Evolutionary conservation across 106 monocot species (phyloP).

Genomic region (Dendrobium officinale): DNA sequence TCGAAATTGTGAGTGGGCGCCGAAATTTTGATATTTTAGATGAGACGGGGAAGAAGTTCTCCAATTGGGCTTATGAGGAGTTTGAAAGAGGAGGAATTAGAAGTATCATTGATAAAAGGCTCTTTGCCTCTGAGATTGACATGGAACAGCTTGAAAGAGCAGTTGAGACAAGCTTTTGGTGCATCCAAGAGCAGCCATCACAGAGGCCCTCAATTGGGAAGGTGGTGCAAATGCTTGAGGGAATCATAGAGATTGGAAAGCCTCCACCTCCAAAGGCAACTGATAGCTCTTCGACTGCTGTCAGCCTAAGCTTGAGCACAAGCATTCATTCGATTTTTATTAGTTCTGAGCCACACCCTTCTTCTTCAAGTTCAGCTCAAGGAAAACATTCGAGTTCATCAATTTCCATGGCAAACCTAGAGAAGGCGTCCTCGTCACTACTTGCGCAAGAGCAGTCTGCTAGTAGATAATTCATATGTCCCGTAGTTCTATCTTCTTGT

Average conservation of each 20-base stretch:
- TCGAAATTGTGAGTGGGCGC: slow-evolving; percentile 71
- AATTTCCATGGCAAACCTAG: background rate
- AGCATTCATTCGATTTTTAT: slow-evolving; percentile 14
- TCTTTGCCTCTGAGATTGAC: slow-evolving; percentile 44
- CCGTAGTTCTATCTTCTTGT: background rate
- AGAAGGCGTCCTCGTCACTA: slow-evolving; percentile 23
- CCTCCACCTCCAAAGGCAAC: slow-evolving; percentile 57
- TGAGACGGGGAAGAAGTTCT: slow-evolving; percentile 71
- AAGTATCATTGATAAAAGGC: slow-evolving; percentile 50
- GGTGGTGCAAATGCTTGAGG: slow-evolving; percentile 90
- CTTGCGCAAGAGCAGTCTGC: slow-evolving; percentile 8
- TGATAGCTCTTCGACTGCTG: slow-evolving; percentile 18
- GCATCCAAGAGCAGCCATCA: slow-evolving; percentile 88
- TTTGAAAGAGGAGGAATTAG: slow-evolving; percentile 52
- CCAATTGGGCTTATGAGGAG: slow-evolving; percentile 74
- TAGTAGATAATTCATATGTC: background rate
- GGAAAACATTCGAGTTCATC: background rate
- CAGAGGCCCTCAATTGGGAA: slow-evolving; percentile 81
- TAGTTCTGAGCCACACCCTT: slow-evolving; percentile 10
- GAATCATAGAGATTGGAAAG: slow-evolving; percentile 66
- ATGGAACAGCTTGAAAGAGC: slow-evolving; percentile 56
- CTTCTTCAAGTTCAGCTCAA: slow-evolving; percentile 14
- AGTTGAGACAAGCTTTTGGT: slow-evolving; percentile 73
- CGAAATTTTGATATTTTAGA: slow-evolving; percentile 83
- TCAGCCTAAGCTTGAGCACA: slow-evolving; percentile 3